These are phyloP conservation scores for Pichia sp. DNA, from an alignment of 1,139 yeast species.

Conservation along the genomic window DNA sequence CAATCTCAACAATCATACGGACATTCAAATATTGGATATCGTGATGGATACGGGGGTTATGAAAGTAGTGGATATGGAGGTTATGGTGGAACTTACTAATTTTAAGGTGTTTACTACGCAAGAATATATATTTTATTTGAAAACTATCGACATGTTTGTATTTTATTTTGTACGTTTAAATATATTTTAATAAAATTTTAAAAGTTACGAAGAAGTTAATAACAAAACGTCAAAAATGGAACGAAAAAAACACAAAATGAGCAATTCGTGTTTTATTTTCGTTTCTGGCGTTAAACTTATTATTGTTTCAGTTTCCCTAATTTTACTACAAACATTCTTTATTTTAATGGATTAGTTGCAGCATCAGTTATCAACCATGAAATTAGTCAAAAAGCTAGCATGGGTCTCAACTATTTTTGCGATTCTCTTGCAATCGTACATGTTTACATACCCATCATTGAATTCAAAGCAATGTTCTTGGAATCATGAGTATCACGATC, in stretches of 20 bases:
- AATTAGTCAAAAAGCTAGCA: conserved; percentile 9
- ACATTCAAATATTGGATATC: not conserved
- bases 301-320: not conserved
- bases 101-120: not conserved
- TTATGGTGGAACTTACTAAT: conserved; percentile 1
- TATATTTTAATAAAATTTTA: not conserved
- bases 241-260: not conserved
- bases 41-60: conserved; percentile 10
- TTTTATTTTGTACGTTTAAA: not conserved
- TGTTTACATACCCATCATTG: conserved; percentile 70
- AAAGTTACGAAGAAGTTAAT: not conserved
- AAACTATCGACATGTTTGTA: not conserved
- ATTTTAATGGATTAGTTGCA: not conserved
- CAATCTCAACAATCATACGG: conserved; percentile 1
- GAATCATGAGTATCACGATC: conserved; percentile 29
- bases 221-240: not conserved
- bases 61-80: conserved; percentile 1
- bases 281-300: not conserved
- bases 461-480: conserved; percentile 51
- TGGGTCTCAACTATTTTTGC: conserved; percentile 31
- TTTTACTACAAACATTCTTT: not conserved
- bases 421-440: conserved; percentile 45
- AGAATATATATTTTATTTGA: not conserved
- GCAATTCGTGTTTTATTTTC: not conserved
- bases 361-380: not conserved